phyloP scores from a whole-genome alignment of 2,329 filamentous ascomycete species.

The Chalaropsis thielavioides region DNA sequence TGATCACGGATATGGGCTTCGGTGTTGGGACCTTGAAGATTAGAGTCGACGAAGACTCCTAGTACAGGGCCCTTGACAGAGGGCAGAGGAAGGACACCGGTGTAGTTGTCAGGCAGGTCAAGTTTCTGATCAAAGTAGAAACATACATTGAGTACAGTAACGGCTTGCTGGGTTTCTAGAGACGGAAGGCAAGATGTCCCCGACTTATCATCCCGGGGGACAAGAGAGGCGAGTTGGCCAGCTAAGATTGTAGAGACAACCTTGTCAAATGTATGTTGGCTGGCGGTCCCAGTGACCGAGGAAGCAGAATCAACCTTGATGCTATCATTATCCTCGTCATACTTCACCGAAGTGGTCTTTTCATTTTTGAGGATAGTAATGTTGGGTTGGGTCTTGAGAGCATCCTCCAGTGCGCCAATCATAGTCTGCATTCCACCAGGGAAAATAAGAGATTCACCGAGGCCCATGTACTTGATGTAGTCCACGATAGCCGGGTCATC shows the following conservation, averaged over 20 bases:
- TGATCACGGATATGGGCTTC: slow-evolving; percentile 27
- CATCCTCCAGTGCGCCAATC: slow-evolving; percentile 27
- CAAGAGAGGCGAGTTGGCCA: slow-evolving; percentile 28
- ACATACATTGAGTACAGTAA: slow-evolving; percentile 85
- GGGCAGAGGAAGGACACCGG: slow-evolving; percentile 83
- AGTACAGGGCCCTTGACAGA: slow-evolving; percentile 65
- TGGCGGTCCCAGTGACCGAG: not conserved
- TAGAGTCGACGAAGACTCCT: slow-evolving; percentile 83
- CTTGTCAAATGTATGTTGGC: slow-evolving; percentile 32
- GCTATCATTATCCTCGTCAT: not conserved
- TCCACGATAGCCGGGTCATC: slow-evolving; percentile 21
- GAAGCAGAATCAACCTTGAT: slow-evolving; percentile 1
- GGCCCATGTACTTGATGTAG: slow-evolving; percentile 16
- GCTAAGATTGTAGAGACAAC: slow-evolving; percentile 51
- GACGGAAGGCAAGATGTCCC: slow-evolving; percentile 28
- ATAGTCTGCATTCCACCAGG: slow-evolving; percentile 48
- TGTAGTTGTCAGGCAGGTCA: slow-evolving; percentile 52
- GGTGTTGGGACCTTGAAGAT: slow-evolving; percentile 35
- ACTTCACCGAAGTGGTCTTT: slow-evolving; percentile 16
- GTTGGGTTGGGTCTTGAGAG: slow-evolving; percentile 9
- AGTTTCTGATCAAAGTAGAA: slow-evolving; percentile 59
- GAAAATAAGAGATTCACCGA: slow-evolving; percentile 15
- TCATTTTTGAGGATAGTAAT: slow-evolving; percentile 19
- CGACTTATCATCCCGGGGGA: slow-evolving; percentile 21
- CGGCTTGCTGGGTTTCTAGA: slow-evolving; percentile 43